Percentiles rank a stretch among this genome's conserved stretches.
Evolutionary conservation across 352 stramenopile species (phyloP).

Genomic region (Globisporangium alternatum): DNA sequence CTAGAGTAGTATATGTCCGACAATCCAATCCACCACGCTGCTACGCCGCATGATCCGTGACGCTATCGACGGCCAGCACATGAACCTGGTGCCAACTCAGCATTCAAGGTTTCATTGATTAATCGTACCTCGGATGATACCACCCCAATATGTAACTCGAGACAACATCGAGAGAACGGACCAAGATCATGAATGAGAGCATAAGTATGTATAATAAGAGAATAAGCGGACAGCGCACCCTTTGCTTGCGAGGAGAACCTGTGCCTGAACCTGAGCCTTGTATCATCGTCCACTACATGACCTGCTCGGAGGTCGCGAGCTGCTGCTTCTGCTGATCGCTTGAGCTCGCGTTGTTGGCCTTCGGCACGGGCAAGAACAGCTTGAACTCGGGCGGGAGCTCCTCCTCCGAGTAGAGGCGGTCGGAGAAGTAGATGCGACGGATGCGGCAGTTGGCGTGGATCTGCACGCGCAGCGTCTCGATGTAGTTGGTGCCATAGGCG

Average conservation of each 20-base stretch:
- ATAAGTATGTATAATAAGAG: too few relatives aligned
- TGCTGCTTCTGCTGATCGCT: conserved; percentile 45
- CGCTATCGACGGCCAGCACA: conserved; percentile 89
- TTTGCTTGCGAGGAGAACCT: too few relatives aligned
- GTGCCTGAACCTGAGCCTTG: too few relatives aligned
- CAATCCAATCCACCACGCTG: conserved; percentile 97
- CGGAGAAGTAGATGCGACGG: conserved; percentile 97
- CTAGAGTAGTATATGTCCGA: conserved; percentile 94
- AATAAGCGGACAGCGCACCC: too few relatives aligned
- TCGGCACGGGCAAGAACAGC: conserved; percentile 94
- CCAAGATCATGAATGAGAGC: too few relatives aligned
- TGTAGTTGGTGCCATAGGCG: conserved; percentile 98
- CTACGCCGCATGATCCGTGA: conserved; percentile 98
- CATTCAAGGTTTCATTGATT: conserved; percentile 61
- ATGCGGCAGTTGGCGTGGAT: conserved; percentile 98
- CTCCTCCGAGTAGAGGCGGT: conserved; percentile 96
- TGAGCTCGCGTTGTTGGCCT: conserved; percentile 58
- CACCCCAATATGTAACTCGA: too few relatives aligned
- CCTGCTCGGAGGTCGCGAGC: conserved; percentile 29
- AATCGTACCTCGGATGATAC: too few relatives aligned
- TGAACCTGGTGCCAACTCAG: conserved; percentile 96
- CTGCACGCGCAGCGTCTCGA: conserved; percentile 96
- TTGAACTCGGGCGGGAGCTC: conserved; percentile 97
- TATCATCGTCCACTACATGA: conserved; percentile 35
- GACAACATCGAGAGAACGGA: too few relatives aligned